Base-by-base conservation (phyloP, 2,329 filamentous ascomycete genomes). In the Ophiocordyceps unilateralis region DNA sequence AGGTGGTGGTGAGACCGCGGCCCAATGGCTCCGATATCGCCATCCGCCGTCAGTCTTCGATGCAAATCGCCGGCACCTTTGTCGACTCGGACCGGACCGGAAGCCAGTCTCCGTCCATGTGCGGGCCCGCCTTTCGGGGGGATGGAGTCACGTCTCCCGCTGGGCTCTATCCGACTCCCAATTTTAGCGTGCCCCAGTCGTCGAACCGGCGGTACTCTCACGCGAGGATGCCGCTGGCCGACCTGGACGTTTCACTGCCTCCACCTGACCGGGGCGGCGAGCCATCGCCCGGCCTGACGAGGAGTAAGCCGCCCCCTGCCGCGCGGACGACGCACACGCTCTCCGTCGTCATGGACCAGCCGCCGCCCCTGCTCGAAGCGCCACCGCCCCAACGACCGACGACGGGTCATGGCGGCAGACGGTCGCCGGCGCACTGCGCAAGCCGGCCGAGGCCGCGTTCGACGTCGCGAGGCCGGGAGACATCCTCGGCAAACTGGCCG, bases 341-440 rank as follows among this genome's bases (percentile, higher is more conserved):
- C 10, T 76, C 72, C 1, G 65, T 72, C 40, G 70, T 76, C 2
- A 56, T 67, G 42, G 72, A 76, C 45, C 65, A 72, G 39, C 69
- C 70, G 0, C 72, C 71, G 0, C 68, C 69, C 1, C 49, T 45
- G 19, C 44, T 49, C 12, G 52, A 53, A 10, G 46, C 53, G 11
- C 49, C 55, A 2, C 50, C 53, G 11, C 49, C 54, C 2, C 51
- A 56, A 21, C 50, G 58, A 17, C 57, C 59, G 19, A 54, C 54
- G 7, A 61, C 51, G 9, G 47, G 48, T 14, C 49, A 56, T 39
- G 32, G 32, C 44, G 43, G 21, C 45, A 45, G 12, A 10, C 38
- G 32, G 15, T 43, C 48, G 5, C 44, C 44, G 1, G 39, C 34
- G 21, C 49, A 49, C 19, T 19, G 5, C 24, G 21, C 17, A 2